Evolutionary conservation across 2,329 filamentous ascomycete genomes (phyloP).

Genomic region (Botrytis deweyae): DNA sequence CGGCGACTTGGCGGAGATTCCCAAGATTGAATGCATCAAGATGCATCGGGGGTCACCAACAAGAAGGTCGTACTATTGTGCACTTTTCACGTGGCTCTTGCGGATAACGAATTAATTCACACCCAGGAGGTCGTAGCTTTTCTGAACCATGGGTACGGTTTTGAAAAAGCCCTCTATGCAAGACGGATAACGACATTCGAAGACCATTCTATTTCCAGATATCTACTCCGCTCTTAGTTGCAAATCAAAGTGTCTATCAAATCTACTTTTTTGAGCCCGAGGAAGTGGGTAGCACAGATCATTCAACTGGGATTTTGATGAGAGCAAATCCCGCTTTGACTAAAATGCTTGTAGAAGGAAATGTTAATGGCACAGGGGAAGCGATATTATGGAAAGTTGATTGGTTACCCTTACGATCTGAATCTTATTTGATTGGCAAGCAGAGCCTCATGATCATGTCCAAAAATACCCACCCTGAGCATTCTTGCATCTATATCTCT

Average conservation of each 20-base stretch:
- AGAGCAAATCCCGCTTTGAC: background rate
- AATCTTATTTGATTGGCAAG: background rate
- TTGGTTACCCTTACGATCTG: conserved; percentile 14
- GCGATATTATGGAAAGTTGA: background rate
- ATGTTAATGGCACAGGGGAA: conserved; percentile 12
- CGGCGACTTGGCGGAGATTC: conserved; percentile 19
- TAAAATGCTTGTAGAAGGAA: background rate
- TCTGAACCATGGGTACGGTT: conserved; percentile 10
- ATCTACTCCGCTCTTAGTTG: background rate
- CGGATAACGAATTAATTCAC: conserved; percentile 8
- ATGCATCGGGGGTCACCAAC: conserved; percentile 18
- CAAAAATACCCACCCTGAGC: conserved; percentile 10
- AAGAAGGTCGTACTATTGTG: background rate
- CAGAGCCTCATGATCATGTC: conserved; percentile 17
- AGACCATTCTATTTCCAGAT: conserved; percentile 17
- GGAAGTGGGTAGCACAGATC: conserved; percentile 12
- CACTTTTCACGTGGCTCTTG: conserved; percentile 11
- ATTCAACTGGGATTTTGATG: background rate
- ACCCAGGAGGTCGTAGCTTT: conserved; percentile 4
- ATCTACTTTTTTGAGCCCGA: conserved; percentile 12
- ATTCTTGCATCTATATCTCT: background rate
- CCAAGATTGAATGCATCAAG: conserved; percentile 13
- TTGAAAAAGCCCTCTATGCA: conserved; percentile 1
- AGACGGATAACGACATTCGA: conserved; percentile 22
- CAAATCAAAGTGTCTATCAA: conserved; percentile 12